A percentile compares a stretch with the other conserved stretches of the same genome.
These are phyloP conservation scores for Leccinum sublutescens DNA, from an alignment of 768 basidiomycete genomes.

Conservation along the genomic window DNA sequence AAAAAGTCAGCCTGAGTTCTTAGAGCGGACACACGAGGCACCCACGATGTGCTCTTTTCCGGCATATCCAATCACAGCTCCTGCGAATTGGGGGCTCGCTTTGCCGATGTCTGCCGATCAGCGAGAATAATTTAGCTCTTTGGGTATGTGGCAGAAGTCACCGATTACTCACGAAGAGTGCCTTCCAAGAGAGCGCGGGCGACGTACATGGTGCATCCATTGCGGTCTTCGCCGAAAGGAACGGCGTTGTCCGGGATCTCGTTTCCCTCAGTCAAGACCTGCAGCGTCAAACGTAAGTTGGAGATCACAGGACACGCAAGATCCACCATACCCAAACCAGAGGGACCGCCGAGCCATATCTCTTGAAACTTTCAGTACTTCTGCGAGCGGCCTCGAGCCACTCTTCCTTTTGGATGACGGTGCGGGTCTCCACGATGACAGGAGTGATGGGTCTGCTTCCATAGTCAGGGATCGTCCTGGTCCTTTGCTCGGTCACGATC, in stretches of 20 bases:
- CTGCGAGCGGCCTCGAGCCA: constrained; percentile 31
- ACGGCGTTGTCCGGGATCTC: constrained; percentile 36
- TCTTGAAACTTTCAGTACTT: constrained; percentile 30
- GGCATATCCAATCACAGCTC: constrained; percentile 33
- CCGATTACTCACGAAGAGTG: constrained; percentile 24
- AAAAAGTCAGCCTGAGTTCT: background rate
- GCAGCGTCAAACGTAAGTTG: background rate
- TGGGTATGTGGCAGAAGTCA: background rate
- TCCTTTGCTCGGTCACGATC: constrained; percentile 6
- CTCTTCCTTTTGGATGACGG: constrained; percentile 24
- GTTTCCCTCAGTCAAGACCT: constrained; percentile 32
- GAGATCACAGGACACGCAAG: background rate
- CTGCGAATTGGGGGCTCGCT: constrained; percentile 30
- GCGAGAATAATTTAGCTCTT: background rate
- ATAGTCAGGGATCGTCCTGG: constrained; percentile 19
- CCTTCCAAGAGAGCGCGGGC: constrained; percentile 34
- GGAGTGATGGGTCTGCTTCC: constrained; percentile 21
- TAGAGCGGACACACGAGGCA: background rate
- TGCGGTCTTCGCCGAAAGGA: constrained; percentile 33
- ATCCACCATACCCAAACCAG: constrained; percentile 30
- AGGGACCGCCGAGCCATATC: constrained; percentile 29
- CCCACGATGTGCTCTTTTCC: constrained; percentile 35
- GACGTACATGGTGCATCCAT: constrained; percentile 27
- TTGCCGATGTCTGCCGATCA: constrained; percentile 33
- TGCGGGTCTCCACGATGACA: constrained; percentile 6